Evolutionary conservation across 2,329 filamentous ascomycete species (phyloP).

Genomic region (Talaromyces sp.): DNA sequence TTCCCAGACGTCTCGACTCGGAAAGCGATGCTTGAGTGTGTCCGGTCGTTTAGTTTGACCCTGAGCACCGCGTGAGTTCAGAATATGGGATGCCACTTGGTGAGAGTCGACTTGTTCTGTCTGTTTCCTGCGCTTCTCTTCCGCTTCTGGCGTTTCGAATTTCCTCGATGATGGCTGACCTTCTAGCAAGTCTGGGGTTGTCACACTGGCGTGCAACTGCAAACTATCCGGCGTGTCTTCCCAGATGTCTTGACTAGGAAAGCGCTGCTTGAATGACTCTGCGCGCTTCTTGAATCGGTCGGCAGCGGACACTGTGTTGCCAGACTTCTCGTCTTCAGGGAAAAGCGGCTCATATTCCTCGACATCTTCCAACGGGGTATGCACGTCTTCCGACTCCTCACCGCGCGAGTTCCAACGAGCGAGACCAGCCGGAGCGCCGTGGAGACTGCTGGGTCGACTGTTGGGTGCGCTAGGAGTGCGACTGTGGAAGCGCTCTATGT

Average conservation of each 20-base stretch:
- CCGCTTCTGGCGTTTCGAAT: constrained; percentile 46
- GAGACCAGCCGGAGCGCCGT: constrained; percentile 50
- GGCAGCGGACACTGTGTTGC: constrained; percentile 47
- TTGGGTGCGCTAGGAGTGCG: constrained; percentile 51
- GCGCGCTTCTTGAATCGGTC: constrained; percentile 53
- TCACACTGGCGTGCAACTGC: constrained; percentile 72
- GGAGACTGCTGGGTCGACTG: constrained; percentile 60
- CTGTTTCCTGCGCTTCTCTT: constrained; percentile 39
- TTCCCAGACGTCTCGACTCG: constrained; percentile 91
- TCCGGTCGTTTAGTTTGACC: constrained; percentile 44
- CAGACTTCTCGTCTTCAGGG: constrained; percentile 65
- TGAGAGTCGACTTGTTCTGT: constrained; percentile 34
- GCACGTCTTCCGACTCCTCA: constrained; percentile 47
- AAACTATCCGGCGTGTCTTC: constrained; percentile 89
- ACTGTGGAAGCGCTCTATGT: constrained; percentile 37
- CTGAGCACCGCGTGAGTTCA: constrained; percentile 21
- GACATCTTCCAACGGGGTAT: constrained; percentile 76
- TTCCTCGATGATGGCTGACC: constrained; percentile 30
- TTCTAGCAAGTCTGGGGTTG: constrained; percentile 64
- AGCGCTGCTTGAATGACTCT: constrained; percentile 58
- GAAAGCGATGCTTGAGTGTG: constrained; percentile 64
- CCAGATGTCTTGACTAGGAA: constrained; percentile 95
- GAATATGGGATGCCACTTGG: constrained; percentile 29
- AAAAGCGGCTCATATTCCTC: constrained; percentile 96
- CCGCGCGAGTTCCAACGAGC: constrained; percentile 52